phyloP scores from a whole-genome alignment of 2,329 filamentous ascomycete species.

The Cladosporium oxysporum region DNA sequence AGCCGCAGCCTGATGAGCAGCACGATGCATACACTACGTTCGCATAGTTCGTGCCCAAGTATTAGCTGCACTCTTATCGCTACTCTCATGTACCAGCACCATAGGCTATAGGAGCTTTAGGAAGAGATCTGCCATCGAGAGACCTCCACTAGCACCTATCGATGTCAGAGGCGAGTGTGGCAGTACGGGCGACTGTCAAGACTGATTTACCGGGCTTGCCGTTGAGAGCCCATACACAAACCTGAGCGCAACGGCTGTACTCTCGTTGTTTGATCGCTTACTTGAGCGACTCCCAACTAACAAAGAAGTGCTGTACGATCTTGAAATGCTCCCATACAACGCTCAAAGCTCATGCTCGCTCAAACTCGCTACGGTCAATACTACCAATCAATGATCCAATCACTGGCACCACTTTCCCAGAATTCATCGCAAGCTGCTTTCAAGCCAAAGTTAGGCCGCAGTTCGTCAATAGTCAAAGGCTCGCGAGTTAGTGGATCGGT shows the following conservation, averaged over 20 bases:
- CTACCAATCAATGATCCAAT: conserved; percentile 59
- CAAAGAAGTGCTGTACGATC: neutral
- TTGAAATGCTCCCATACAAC: neutral
- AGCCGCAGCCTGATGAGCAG: neutral
- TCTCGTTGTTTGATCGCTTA: neutral
- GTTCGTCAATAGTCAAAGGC: conserved; percentile 65
- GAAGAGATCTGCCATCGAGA: too few relatives aligned
- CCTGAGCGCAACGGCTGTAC: neutral
- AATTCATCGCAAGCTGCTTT: conserved; percentile 85
- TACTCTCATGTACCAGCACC: too few relatives aligned
- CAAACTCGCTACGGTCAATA: neutral
- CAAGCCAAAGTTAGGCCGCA: conserved; percentile 79
- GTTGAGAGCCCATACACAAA: too few relatives aligned
- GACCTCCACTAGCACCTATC: too few relatives aligned
- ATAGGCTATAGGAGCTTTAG: too few relatives aligned
- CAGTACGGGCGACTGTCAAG: too few relatives aligned
- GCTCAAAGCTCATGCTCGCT: neutral
- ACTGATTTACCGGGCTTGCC: too few relatives aligned
- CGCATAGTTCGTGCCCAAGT: too few relatives aligned
- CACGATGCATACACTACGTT: neutral
- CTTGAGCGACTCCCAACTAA: neutral
- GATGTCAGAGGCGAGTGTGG: too few relatives aligned
- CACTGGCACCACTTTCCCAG: conserved; percentile 81
- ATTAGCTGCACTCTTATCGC: too few relatives aligned
- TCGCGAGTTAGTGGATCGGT: conserved; percentile 85